Evolutionary conservation across 2,329 filamentous ascomycete species (phyloP), one percentile per base, ranked within the genome.

Genomic region (Coniochaeta pulveracea): DNA sequence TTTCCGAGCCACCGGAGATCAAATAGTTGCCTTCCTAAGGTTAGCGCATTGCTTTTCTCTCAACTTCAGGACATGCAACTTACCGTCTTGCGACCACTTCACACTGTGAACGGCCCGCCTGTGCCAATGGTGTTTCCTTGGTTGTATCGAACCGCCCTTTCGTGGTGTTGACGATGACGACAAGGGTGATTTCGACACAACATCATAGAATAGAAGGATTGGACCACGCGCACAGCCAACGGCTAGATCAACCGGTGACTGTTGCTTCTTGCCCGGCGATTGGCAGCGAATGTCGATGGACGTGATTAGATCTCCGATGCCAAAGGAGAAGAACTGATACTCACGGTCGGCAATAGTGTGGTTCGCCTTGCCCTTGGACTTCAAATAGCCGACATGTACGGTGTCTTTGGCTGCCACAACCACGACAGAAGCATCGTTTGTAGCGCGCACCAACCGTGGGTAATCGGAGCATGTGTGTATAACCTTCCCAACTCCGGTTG

Each of bases 21-120:
- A 98, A 60, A 54, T 98, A 98, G 51, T 94, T 86, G 33, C 85
- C 84, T 91, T 44, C 10, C 32, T 25, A 27, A 30, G 29, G 47
- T 61, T 40, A 61, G 61, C 43, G 40, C n/a, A 36, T 12, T 15
- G 7, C 29, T 19, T 15, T 23, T 11, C 17, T 12, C 12, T 34
- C 11, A n/a, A 2, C 10, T 19, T 15, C n/a, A 17, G 12, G 35
- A 19, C 4, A 16, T 12, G 10, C 17, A 18, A 5, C 66, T 50
- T 69, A 85, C 89, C 88, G 66, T 98, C 91, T 44, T 68, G 67
- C 10, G 91, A 95, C 83, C 88, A 96, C 55, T 91, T 93, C 37
- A 94, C 67, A 8, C 84, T 72, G 46, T 82, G 79, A 7, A 95
- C 86, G 31, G 80, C 74, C 45, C 79, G 77, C 46, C 86, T 73